Conservation (phyloP, 2,329 filamentous ascomycete species). For the Gyromitra esculenta region DNA sequence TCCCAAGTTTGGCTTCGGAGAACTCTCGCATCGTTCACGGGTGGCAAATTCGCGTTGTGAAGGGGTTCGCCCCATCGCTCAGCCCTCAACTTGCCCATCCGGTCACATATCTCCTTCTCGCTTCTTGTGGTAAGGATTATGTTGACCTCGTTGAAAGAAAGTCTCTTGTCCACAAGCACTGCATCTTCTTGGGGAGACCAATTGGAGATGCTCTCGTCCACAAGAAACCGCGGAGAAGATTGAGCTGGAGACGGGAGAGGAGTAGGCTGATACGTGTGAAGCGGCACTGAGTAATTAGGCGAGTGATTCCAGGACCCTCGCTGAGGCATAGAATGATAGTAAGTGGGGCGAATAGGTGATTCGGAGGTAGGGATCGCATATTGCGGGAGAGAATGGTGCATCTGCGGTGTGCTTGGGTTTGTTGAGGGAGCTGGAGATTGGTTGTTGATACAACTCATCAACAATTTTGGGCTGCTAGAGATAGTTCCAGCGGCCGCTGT, state of each 20-base stretch:
- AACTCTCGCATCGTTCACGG: constrained; percentile 37
- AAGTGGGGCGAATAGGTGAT: constrained; percentile 47
- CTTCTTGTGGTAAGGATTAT: constrained; percentile 55
- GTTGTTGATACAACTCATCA: constrained; percentile 53
- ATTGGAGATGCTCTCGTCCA: constrained; percentile 42
- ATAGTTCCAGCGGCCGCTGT: constrained; percentile 51
- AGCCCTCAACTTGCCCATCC: constrained; percentile 56
- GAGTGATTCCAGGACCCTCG: constrained; percentile 48
- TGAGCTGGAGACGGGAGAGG: constrained; percentile 54
- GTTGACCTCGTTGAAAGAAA: constrained; percentile 58
- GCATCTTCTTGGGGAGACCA: constrained; percentile 57
- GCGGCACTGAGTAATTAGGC: constrained; percentile 38
- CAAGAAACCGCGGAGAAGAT: constrained; percentile 45
- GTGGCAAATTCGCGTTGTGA: constrained; percentile 34
- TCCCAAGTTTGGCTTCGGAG: constrained; percentile 45
- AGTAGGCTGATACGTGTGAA: constrained; percentile 52
- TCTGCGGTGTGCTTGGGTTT: constrained; percentile 50
- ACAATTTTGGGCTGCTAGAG: constrained; percentile 50
- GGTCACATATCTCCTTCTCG: constrained; percentile 57
- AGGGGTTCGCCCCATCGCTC: constrained; percentile 45
- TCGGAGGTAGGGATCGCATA: constrained; percentile 49
- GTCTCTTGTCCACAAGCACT: constrained; percentile 56
- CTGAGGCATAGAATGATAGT: constrained; percentile 44
- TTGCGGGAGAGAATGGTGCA: constrained; percentile 53
- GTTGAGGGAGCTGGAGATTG: constrained; percentile 47